Base-by-base conservation (phyloP, 2,329 filamentous ascomycete genomes). In the Ilyonectria mors-panacis region DNA sequence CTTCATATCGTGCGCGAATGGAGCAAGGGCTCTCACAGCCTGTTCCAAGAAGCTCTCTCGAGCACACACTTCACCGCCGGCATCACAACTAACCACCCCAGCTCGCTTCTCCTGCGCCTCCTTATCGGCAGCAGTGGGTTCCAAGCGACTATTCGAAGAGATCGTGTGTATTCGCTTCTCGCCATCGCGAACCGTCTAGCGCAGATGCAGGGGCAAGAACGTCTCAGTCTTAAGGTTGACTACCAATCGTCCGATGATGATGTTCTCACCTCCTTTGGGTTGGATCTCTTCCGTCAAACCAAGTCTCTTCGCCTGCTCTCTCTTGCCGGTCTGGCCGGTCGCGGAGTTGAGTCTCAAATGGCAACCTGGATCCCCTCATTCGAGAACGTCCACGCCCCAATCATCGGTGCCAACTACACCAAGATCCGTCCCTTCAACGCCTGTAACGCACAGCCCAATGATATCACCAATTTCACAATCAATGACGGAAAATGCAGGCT, bases 81-180 rank as follows among this genome's bases (percentile, higher is more conserved):
- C 45, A 73, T 72, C 42, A 21, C 57, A n/a, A 39, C 56, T 15
- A 42, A 57, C 2, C 60, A 62, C 8, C 59, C 68, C 2, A 66
- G 58, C 19, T 50, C 55, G 19, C 50, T 61, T 4, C 48, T 74
- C 7, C 50, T 72, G 4, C 59, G 63, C 13, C 62, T 74, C 28
- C 47, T 75, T 4, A 28, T 73, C 23, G 62, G 57, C n/a, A 75
- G 63, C 50, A 67, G 65, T 23, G 67, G 70, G 13, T 73, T 71
- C 59, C 60, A 60, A 8, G 71, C 73, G 6, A 77, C 73, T 0
- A 56, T 68, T 1, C 59, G 61, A 2, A 63, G 70, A 19, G 74
- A 77, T 39, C 66, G 75, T 15, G 67, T 77, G 8, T 76, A 76
- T 47, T 70, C 70, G 6, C 64, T 77, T 23, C 66, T 77, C 1